These are phyloP conservation scores for Lyophyllum semitale DNA, from an alignment of 768 basidiomycete genomes.

Conservation along the genomic window DNA sequence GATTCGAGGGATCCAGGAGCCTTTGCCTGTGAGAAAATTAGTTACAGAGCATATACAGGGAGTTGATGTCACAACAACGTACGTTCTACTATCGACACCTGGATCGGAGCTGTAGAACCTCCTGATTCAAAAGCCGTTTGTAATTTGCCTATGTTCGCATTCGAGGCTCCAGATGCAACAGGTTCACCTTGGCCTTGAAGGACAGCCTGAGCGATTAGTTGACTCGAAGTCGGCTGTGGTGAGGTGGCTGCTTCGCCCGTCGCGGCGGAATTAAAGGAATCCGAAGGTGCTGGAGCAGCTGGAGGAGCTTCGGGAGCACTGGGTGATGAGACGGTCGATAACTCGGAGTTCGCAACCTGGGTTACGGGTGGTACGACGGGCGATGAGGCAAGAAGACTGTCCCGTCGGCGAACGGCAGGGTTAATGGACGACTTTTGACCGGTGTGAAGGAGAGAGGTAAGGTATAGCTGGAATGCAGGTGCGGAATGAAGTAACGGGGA, in stretches of 20 bases:
- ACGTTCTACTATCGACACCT: constrained; percentile 85
- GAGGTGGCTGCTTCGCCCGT: constrained; percentile 8
- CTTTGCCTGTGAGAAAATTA: constrained; percentile 52
- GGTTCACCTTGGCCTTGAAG: constrained; percentile 34
- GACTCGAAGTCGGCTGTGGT: constrained; percentile 30
- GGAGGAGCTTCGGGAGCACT: constrained; percentile 12
- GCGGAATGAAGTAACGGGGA: constrained; percentile 74
- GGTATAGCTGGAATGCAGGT: constrained; percentile 75
- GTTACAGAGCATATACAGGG: neutral
- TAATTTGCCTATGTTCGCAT: constrained; percentile 42
- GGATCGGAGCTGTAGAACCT: constrained; percentile 62
- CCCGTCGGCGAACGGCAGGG: constrained; percentile 68
- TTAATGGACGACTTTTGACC: constrained; percentile 58
- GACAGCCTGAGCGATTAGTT: constrained; percentile 50
- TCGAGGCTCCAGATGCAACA: constrained; percentile 22
- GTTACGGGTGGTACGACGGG: constrained; percentile 16
- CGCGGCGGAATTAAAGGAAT: constrained; percentile 7
- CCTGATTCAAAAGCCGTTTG: constrained; percentile 42
- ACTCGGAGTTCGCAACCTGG: constrained; percentile 6
- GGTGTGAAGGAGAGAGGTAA: constrained; percentile 63
- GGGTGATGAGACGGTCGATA: constrained; percentile 4
- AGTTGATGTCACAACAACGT: constrained; percentile 27
- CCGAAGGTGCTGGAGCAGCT: constrained; percentile 15
- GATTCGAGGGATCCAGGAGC: constrained; percentile 63
- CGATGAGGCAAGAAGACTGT: constrained; percentile 53